Base-by-base conservation (phyloP, 2,329 filamentous ascomycete species). In the Trichoderma gracile region DNA sequence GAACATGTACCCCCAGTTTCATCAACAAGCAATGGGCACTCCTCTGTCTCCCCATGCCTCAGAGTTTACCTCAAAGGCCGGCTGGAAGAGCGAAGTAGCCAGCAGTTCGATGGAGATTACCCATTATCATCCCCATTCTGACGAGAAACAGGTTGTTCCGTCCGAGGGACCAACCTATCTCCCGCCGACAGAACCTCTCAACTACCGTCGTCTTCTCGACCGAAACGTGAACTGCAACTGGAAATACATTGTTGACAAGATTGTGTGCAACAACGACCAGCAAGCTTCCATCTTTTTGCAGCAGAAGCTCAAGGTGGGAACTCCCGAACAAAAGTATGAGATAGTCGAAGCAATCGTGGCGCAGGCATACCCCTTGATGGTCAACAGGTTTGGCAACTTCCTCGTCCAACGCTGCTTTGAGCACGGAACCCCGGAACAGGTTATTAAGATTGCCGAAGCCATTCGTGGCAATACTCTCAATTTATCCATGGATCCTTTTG, bases 161-260 rank as follows among this genome's bases (percentile, higher is more conserved):
- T 74, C 82, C 0, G 86, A 89, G 67, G 84, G 84, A 27, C 88
- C 89, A 72, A 95, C 91, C 1, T 97, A 96, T 74, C 80, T 97
- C 30, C 89, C 91, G 12, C 89, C 93, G 3, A 90, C 91, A 7
- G 95, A 99, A 77, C 95, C 94, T 12, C 85, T 98, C 72, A 98
- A 99, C 78, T 99, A 98, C 73, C 93, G 95, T 66, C 93, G 93
- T 63, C 85, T 99, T 45, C 86, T 98, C 53, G 95, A 99, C 74
- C 93, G 93, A 73, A 97, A 94, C 74, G 92, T 96, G 77, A 96
- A 91, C 73, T 98, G 94, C 79, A 96, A 99, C 80, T 99, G 94
- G 95, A 96, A 95, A 79, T 97, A 97, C 76, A 97, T 99, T 71
- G 95, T 99, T 63, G 94, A 99, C 81, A 98, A 98, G 82, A 99